These are phyloP conservation scores for Alternaria sp. DNA, from an alignment of 2,329 filamentous ascomycete genomes.

Conservation along the genomic window DNA sequence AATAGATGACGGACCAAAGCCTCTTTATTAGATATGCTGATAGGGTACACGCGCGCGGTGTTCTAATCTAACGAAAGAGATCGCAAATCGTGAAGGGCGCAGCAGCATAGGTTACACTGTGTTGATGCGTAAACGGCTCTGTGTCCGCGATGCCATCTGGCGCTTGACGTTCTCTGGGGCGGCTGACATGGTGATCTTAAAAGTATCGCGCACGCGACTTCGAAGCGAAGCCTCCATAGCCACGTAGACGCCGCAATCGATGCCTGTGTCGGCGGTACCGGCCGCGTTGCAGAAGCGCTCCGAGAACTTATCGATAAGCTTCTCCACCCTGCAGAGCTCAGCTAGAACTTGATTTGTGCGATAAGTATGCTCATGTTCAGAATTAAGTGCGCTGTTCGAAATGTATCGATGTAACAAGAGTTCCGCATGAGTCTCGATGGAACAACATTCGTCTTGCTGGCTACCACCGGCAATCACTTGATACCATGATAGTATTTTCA, in stretches of 20 bases:
- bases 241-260: slow-evolving; percentile 43
- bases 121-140: slow-evolving; percentile 41
- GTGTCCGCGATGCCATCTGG: slow-evolving; percentile 43
- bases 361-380: slow-evolving; percentile 44
- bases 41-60: slow-evolving; percentile 3
- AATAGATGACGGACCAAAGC: not conserved
- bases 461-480: slow-evolving; percentile 45
- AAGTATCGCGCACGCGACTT: slow-evolving; percentile 49
- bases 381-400: slow-evolving; percentile 33
- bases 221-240: slow-evolving; percentile 45
- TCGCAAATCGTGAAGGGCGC: slow-evolving; percentile 15
- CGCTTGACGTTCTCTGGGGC: slow-evolving; percentile 49
- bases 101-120: slow-evolving; percentile 32
- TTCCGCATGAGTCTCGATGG: slow-evolving; percentile 41
- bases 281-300: slow-evolving; percentile 45
- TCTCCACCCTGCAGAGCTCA: slow-evolving; percentile 49
- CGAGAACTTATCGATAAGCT: slow-evolving; percentile 51
- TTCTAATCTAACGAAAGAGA: slow-evolving; percentile 11
- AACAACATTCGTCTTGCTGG: slow-evolving; percentile 25
- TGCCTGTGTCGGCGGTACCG: slow-evolving; percentile 36
- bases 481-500: slow-evolving; percentile 51
- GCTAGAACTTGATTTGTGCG: slow-evolving; percentile 45
- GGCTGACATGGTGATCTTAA: slow-evolving; percentile 49
- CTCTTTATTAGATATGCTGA: not conserved
- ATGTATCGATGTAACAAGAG: slow-evolving; percentile 39